Percentiles rank a stretch among this genome's conserved stretches.
These are phyloP conservation scores for Nadsonia commutata DNA, from an alignment of 1,139 yeast genomes.

Conservation along the genomic window DNA sequence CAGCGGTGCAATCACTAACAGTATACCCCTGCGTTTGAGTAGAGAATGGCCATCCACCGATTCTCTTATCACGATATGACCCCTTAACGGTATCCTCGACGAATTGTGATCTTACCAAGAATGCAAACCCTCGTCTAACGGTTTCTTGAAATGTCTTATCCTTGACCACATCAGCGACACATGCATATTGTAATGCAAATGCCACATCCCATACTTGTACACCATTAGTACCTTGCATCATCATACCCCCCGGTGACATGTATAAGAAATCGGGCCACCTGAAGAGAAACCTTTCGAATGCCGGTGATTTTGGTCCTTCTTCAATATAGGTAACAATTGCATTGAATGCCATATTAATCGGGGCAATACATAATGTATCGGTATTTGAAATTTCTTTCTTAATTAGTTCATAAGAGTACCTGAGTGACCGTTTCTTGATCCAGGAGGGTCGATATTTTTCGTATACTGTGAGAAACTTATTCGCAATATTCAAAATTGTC, in stretches of 20 bases:
- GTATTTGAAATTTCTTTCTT: slow-evolving; percentile 69
- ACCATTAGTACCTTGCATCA: slow-evolving; percentile 95
- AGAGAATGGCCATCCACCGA: slow-evolving; percentile 96
- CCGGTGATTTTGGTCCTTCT: slow-evolving; percentile 56
- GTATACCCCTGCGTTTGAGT: slow-evolving; percentile 94
- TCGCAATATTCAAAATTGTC: slow-evolving; percentile 44
- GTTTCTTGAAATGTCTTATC: slow-evolving; percentile 49
- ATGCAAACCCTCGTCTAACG: slow-evolving; percentile 50
- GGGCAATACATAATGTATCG: slow-evolving; percentile 77
- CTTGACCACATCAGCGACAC: slow-evolving; percentile 67
- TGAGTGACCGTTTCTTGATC: slow-evolving; percentile 41
- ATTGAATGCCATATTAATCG: slow-evolving; percentile 79
- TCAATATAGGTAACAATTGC: slow-evolving; percentile 53
- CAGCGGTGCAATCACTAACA: slow-evolving; percentile 95
- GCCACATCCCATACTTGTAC: slow-evolving; percentile 97
- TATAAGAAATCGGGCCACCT: slow-evolving; percentile 67
- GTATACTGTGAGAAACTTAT: slow-evolving; percentile 43
- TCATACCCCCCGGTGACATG: slow-evolving; percentile 82
- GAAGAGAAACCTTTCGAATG: slow-evolving; percentile 39
- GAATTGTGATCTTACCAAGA: slow-evolving; percentile 72
- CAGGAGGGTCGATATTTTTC: slow-evolving; percentile 67
- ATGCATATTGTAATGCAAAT: slow-evolving; percentile 72
- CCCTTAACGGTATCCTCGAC: slow-evolving; percentile 66
- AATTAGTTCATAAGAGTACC: slow-evolving; percentile 45
- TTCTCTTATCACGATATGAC: slow-evolving; percentile 67